These are phyloP conservation scores for Gloeophyllum trabeum DNA, from an alignment of 768 basidiomycete genomes.

Conservation along the genomic window DNA sequence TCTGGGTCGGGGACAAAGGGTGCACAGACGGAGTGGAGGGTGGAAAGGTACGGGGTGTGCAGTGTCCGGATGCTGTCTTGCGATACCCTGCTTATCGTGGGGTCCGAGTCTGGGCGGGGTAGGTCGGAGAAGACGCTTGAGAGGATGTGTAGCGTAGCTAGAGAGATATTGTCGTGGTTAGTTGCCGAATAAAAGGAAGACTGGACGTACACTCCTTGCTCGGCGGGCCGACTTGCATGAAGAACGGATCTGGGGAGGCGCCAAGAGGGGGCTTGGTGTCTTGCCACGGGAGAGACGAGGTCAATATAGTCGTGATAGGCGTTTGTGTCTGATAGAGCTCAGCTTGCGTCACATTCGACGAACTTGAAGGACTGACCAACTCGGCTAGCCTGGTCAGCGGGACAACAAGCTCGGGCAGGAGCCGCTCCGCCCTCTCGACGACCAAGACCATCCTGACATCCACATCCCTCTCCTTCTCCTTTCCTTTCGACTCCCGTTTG, in stretches of 20 bases:
- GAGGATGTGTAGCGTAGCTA: constrained; percentile 5
- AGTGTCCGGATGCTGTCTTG: no score
- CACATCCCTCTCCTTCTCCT: constrained; percentile 7
- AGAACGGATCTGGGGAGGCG: constrained; percentile 64
- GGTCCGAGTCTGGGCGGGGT: constrained; percentile 44
- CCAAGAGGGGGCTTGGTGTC: constrained; percentile 60
- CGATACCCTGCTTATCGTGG: no score
- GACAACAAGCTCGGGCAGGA: constrained; percentile 58
- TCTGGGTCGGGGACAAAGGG: constrained; percentile 55
- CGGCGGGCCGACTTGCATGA: constrained; percentile 40
- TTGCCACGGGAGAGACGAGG: constrained; percentile 61
- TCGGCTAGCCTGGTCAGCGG: constrained; percentile 65
- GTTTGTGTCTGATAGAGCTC: constrained; percentile 34
- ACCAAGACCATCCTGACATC: constrained; percentile 42
- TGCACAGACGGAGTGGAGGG: constrained; percentile 49
- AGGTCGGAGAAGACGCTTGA: constrained; percentile 20
- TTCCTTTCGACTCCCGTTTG: constrained; percentile 22
- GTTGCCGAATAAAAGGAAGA: constrained; percentile 3
- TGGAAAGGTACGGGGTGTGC: constrained; percentile 50
- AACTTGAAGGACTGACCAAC: constrained; percentile 32
- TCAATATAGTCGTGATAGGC: constrained; percentile 46
- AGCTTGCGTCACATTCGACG: not conserved
- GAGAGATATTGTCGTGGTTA: no score
- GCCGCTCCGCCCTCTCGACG: constrained; percentile 55
- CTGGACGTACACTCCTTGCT: constrained; percentile 42